phyloP scores from a whole-genome alignment of 257 asterid genomes.

The Solanum pinnatisectum region DNA sequence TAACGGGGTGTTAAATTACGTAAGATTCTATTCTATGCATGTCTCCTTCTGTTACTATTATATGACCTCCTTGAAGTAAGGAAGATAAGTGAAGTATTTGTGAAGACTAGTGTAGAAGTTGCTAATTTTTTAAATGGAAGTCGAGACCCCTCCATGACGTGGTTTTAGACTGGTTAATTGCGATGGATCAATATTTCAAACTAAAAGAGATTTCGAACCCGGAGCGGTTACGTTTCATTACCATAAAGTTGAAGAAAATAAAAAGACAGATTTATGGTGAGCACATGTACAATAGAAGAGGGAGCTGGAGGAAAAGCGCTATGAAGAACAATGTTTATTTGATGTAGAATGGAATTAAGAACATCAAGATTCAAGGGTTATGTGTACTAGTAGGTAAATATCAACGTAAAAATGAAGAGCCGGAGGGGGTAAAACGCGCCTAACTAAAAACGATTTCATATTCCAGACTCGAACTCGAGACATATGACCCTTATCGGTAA shows the following conservation, averaged over 20 bases:
- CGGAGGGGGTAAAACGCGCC: neutral
- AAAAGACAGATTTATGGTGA: neutral
- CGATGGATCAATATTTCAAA: too few relatives aligned
- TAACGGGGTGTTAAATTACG: neutral
- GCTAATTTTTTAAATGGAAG: too few relatives aligned
- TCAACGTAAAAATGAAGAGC: neutral
- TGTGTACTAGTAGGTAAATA: neutral
- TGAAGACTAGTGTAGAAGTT: too few relatives aligned
- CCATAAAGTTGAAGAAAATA: neutral
- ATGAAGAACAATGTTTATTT: neutral
- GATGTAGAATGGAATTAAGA: neutral
- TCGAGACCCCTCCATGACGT: too few relatives aligned
- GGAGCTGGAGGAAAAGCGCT: neutral
- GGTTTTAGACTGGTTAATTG: too few relatives aligned
- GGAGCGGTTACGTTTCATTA: neutral
- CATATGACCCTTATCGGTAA: neutral
- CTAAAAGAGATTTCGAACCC: neutral
- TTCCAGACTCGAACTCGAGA: rapidly evolving
- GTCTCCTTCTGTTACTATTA: too few relatives aligned
- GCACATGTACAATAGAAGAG: neutral
- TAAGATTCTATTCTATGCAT: too few relatives aligned
- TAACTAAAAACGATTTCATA: neutral
- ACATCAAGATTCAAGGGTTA: neutral
- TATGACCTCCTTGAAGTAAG: too few relatives aligned
- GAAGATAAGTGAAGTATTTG: too few relatives aligned